These are phyloP conservation scores for Backusella australiensis DNA, from an alignment of 192 early-diverging fungal species.

Conservation along the genomic window DNA sequence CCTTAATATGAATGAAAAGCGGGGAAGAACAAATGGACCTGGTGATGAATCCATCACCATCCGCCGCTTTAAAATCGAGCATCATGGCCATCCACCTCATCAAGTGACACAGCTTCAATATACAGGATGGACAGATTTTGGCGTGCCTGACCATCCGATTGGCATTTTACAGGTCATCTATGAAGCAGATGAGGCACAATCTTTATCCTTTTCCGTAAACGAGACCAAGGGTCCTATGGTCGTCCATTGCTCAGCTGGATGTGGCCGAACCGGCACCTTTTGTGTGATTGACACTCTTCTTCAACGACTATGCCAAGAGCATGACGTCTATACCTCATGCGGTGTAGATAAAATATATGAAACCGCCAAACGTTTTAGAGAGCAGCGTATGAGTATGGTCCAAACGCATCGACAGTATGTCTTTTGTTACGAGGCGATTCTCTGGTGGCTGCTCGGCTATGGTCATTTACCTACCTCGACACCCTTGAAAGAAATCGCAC, in stretches of 20 bases:
- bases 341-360: conserved; percentile 47
- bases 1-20: conserved; percentile 11
- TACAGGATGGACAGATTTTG: conserved; percentile 84
- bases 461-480: conserved; percentile 4
- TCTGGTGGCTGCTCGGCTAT: conserved; percentile 46
- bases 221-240: conserved; percentile 49
- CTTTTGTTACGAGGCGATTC: conserved; percentile 80
- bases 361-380: conserved; percentile 62
- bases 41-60: conserved; percentile 52
- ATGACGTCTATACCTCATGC: neutral
- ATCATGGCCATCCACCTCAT: neutral
- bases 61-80: conserved; percentile 27
- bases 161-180: conserved; percentile 57
- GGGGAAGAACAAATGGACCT: conserved; percentile 1
- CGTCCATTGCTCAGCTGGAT: conserved; percentile 74
- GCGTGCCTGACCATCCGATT: conserved; percentile 61
- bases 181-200: conserved; percentile 35
- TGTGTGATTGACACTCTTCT: conserved; percentile 55
- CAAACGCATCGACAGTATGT: conserved; percentile 80
- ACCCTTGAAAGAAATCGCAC: neutral
- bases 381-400: conserved; percentile 81
- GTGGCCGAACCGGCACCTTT: conserved; percentile 73
- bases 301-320: conserved; percentile 10
- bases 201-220: neutral
- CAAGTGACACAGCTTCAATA: conserved; percentile 80